Base-by-base conservation (phyloP, 495 filamentous ascomycete species). In the Trichocladium uniseriatum region DNA sequence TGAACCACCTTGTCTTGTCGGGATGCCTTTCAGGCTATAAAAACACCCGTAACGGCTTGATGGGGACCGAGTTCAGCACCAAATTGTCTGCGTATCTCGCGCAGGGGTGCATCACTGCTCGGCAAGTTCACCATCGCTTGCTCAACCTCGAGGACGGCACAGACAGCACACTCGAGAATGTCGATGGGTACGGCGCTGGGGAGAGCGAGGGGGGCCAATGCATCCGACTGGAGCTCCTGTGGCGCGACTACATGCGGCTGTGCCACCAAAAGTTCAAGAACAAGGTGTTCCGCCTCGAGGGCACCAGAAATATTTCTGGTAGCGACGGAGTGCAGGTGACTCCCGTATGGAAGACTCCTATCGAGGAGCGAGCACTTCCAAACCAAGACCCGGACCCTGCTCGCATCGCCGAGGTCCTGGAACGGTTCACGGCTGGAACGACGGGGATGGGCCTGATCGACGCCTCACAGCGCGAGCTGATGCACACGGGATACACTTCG, bases 211-310 rank as follows among this genome's bases (percentile, higher is more conserved):
- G 84, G n/a, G 84, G 81, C 0, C 69, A 70, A n/a, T 68, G 63
- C 4, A 69, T 87, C 8, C 77, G 84, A 2, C 82, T 84, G 47
- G 81, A 89, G 52, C 69, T 89, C 1, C 68, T 87, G 1, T 87
- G 83, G 82, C 70, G 83, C 5, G 84, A 87, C 63, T 87, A 87
- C 64, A 86, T 87, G 76, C 71, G 80, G 0, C 74, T 89, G 11
- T 81, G 81, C 50, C 74, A 74, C 21, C 67, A 76, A 4, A 87
- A 87, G 56, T 86, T 82, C 51, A 72, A 74, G 13, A 58, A 64
- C 38, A 72, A 72, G 39, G 64, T 86, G 2, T 87, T 86, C 60
- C 63, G 65, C 35, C 63, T 81, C 5, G 61, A 64, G n/a, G 83
- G 83, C 4, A 81, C 81, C 34, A 47, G 20, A 6, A n/a, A 9